Percentiles rank a stretch among this genome's conserved stretches.
Evolutionary conservation across 306 rosid genomes (phyloP).

Genomic region (Medicago truncatula): MtrunA17r5.0-ANR NC_053042.1:8927501-8928000

Average conservation of each 20-base stretch:
- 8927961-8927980: too few relatives aligned
- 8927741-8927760: conserved; percentile 13
- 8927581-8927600: conserved; percentile 14
- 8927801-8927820: conserved; percentile 6
- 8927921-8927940: too few relatives aligned
- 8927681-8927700: conserved; percentile 10
- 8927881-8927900: background rate
- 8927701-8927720: conserved; percentile 8
- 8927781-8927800: background rate
- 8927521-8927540: conserved; percentile 85
- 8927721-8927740: conserved; percentile 10
- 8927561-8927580: conserved; percentile 14
- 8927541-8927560: conserved; percentile 52
- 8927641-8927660: background rate
- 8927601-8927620: conserved; percentile 31
- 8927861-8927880: background rate
- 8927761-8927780: background rate
- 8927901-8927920: too few relatives aligned
- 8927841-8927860: background rate
- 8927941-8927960: too few relatives aligned
- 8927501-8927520: conserved; percentile 89
- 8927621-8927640: conserved; percentile 24
- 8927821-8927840: background rate
- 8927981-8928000: too few relatives aligned
- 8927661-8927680: conserved; percentile 17